Base-by-base conservation (phyloP, 2,329 filamentous ascomycete genomes). In the Lachnellula hyalina region DNA sequence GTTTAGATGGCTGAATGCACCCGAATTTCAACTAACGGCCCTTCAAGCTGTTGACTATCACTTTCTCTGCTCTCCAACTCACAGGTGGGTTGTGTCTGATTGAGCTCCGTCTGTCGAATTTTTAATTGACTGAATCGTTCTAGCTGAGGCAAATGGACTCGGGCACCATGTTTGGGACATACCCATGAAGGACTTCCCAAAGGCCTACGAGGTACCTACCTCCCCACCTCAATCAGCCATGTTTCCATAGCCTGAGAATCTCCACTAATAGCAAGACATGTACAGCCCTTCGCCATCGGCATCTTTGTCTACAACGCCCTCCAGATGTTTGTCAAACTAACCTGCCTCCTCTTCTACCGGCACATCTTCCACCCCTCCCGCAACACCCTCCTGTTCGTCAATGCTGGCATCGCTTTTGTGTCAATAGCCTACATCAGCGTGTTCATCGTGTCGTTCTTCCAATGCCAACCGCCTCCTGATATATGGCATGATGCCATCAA, bases 271-370 rank as follows among this genome's bases (percentile, higher is more conserved):
- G 11, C 21, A 17, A 19, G 32, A 35, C 12, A 53, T n/a, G n/a
- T n/a, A n/a, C n/a, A n/a, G 51, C 34, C 51, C 19, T 42, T 44
- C 25, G 5, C 44, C 3, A 41, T 53, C 23, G 51, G 44, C 3
- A 28, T 42, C 4, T 48, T 21, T 11, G 15, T 53, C 15, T 53
- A 53, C 21, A 23, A 32, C 17, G 32, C 21, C 12, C 46, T 48
- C 5, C 44, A 35, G 3, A 25, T 36, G 8, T 17, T 19, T 15
- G 41, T 53, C 21, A 53, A 53, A 23, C 51, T 53, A 19, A 25
- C 51, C 4, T 53, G 51, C 28, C 46, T 53, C 14, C 34, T 53
- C 9, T 53, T 53, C 44, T 53, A 48, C 36, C 34, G 51, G 23
- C 38, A 32, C 15, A 44, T 53, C 14, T 53, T 53, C 45, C 19